Evolutionary conservation across 176 grass and related monocot species (phyloP), one percentile per base, ranked within the genome.

Genomic region (Otatea glauca): DNA sequence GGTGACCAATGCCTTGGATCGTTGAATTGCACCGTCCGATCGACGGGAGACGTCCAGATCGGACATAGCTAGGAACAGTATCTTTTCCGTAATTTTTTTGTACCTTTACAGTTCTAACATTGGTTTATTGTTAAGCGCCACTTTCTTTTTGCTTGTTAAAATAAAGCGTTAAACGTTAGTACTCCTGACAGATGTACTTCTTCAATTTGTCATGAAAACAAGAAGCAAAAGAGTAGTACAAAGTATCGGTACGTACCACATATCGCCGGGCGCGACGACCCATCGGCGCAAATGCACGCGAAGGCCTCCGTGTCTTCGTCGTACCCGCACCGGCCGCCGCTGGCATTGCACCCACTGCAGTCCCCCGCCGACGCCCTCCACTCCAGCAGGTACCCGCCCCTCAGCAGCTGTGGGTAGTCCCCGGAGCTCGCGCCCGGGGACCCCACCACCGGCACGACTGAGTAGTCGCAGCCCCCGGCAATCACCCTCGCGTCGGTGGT

Each of bases 271-370:
- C n/a, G 54, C 0, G 42, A 43, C 3, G 89, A 55, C 5, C 88
- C 74, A 14, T 94, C 86, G 37, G 20, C 12, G 80, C 92, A 94
- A 35, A 91, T 20, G 89, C 92, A 94, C 10, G 78, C 81, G 49
- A 94, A 91, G 0, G 58, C 51, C 16, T 69, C 79, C 1, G 47
- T 13, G 29, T 75, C 43, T 23, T 56, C 18, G n/a, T 86, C 55
- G 58, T 91, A 94, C 10, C 89, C 86, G 47, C 92, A 94, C 80
- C 0, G n/a, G 0, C 92, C 92, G 16, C 92, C 92, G 21, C 86
- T 94, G 6, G 41, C 69, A 35, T 13, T 49, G 83, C 92, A 94
- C 34, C 65, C 89, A 2, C 23, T n/a, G 25, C 92, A 91, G 18
- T 89, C 66, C 0, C 88, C 88, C 0, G 84, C 49, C 1, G 86